Evolutionary conservation across 139 green algal species (phyloP).

Genomic region (Parachlorella kessleri): DNA sequence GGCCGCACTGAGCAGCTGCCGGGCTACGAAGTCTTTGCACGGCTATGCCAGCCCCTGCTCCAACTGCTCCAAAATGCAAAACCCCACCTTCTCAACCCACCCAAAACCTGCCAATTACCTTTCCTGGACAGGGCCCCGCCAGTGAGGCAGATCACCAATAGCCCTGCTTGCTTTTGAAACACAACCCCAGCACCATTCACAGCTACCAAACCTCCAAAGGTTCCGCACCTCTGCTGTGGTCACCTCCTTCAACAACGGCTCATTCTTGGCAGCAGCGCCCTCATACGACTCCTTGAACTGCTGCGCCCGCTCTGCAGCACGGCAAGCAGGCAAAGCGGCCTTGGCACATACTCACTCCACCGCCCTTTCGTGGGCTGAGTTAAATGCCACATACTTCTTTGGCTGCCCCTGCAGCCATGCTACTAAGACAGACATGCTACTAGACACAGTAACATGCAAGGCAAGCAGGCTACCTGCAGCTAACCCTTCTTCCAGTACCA

Average conservation of each 20-base stretch:
- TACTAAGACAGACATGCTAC: neutral
- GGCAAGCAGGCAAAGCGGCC: neutral
- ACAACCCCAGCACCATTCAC: no score
- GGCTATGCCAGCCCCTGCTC: no score
- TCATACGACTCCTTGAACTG: constrained; percentile 86
- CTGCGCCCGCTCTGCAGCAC: constrained; percentile 52
- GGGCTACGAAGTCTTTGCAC: neutral
- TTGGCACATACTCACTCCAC: no score
- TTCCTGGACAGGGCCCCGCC: no score
- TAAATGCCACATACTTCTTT: neutral
- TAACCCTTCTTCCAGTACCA: neutral
- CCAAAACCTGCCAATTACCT: no score
- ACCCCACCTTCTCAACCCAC: no score
- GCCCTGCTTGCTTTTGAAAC: no score
- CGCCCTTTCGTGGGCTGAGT: no score
- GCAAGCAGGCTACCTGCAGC: neutral
- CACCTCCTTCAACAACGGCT: constrained; percentile 41
- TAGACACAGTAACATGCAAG: neutral
- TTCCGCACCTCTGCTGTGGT: neutral
- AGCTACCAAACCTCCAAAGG: no score
- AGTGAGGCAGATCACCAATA: no score
- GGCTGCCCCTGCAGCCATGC: neutral
- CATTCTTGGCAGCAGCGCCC: constrained; percentile 67
- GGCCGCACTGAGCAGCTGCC: neutral
- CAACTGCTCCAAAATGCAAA: no score